A percentile compares a stretch with the other conserved stretches of the same genome.
phyloP scores from a whole-genome alignment of 2,329 filamentous ascomycete genomes.

The Aureobasidium zeae region DNA sequence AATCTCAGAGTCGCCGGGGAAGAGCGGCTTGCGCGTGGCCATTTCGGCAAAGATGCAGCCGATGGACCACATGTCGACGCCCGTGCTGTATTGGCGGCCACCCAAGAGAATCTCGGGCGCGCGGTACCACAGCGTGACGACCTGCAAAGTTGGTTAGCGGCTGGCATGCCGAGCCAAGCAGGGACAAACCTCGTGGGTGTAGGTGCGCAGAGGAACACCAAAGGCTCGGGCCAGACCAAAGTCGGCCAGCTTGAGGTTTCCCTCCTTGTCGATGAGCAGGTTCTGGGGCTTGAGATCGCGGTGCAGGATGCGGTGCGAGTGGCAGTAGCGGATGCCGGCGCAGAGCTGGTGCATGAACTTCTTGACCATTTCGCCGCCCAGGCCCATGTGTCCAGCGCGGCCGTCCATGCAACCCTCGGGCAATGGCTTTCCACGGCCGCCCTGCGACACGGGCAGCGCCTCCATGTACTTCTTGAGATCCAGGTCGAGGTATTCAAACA shows the following conservation, averaged over 20 bases:
- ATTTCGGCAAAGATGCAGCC: constrained; percentile 95
- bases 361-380: constrained; percentile 73
- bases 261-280: constrained; percentile 86
- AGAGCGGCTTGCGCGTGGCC: constrained; percentile 87
- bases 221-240: constrained; percentile 91
- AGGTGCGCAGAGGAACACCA: constrained; percentile 80
- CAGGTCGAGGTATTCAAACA: constrained; percentile 83
- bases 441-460: constrained; percentile 71
- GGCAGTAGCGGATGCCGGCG: constrained; percentile 92
- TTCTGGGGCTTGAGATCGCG: constrained; percentile 96
- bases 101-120: constrained; percentile 84
- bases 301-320: constrained; percentile 95
- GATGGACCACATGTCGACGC: constrained; percentile 92
- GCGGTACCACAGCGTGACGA: constrained; percentile 90
- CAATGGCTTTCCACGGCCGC: constrained; percentile 74
- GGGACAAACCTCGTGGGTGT: constrained; percentile 66
- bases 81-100: constrained; percentile 84
- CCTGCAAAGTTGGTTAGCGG: constrained; percentile 34
- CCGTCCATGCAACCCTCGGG: constrained; percentile 60
- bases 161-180: too few relatives aligned
- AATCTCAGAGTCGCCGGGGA: constrained; percentile 87
- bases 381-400: constrained; percentile 55
- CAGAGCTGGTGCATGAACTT: constrained; percentile 89
- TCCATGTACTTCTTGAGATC: constrained; percentile 98
- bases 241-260: constrained; percentile 83